These are phyloP conservation scores for Annulohypoxylon nitens DNA, from an alignment of 495 filamentous ascomycete genomes.

Conservation along the genomic window DNA sequence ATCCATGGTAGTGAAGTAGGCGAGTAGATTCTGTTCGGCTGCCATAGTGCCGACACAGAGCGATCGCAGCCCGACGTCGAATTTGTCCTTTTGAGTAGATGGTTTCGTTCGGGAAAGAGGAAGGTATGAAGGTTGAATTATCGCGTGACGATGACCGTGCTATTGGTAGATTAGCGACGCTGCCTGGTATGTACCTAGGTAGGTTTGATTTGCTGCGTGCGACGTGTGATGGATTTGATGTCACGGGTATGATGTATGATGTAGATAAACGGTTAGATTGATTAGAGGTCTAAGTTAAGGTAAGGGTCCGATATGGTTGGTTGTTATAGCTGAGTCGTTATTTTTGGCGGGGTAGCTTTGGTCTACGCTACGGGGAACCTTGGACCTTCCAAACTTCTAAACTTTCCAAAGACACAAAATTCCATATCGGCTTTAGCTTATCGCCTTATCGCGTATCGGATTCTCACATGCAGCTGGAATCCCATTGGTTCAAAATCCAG, in stretches of 20 bases:
- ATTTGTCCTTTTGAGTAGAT: neutral
- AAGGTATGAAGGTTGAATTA: neutral
- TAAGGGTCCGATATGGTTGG: neutral
- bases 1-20: constrained; percentile 62
- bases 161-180: neutral
- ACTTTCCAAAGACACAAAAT: neutral
- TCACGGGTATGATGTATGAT: neutral
- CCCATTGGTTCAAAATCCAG: constrained; percentile 29
- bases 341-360: constrained; percentile 12
- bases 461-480: neutral
- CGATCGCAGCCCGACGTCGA: neutral
- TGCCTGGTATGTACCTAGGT: too few relatives aligned
- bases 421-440: constrained; percentile 25
- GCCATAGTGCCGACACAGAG: constrained; percentile 41
- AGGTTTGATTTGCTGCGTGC: neutral
- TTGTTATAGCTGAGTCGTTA: neutral
- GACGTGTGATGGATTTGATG: neutral
- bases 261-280: neutral
- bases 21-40: constrained; percentile 49
- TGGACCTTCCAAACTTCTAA: neutral
- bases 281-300: constrained; percentile 5
- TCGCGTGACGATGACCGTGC: neutral
- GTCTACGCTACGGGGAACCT: constrained; percentile 1
- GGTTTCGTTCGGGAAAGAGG: neutral
- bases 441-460: constrained; percentile 21